Conservation (phyloP, 768 basidiomycete species). For the Agrocybe praecox region DNA sequence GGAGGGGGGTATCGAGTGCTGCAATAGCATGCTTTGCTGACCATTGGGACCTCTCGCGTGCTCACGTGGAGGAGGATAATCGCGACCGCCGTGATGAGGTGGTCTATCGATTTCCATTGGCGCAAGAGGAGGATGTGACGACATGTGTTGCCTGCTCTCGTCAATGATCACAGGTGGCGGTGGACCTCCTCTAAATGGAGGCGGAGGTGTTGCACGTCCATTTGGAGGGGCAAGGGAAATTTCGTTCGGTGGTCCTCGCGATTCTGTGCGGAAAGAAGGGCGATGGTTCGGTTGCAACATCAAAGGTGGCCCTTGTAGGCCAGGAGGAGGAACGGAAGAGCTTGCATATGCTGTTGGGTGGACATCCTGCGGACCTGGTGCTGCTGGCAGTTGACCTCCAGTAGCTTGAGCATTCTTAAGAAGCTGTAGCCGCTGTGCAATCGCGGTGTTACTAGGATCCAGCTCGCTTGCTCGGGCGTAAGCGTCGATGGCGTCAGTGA, state of each 20-base stretch:
- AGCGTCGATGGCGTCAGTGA: slow-evolving; percentile 97
- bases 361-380: slow-evolving; percentile 93
- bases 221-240: slow-evolving; percentile 59
- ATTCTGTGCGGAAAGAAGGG: slow-evolving; percentile 66
- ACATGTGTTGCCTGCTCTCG: slow-evolving; percentile 61
- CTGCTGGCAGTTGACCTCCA: slow-evolving; percentile 77
- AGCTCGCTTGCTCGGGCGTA: slow-evolving; percentile 95
- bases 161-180: slow-evolving; percentile 83
- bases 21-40: slow-evolving; percentile 60
- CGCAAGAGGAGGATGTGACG: slow-evolving; percentile 71
- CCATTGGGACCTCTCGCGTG: slow-evolving; percentile 54
- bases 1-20: slow-evolving; percentile 64
- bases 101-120: slow-evolving; percentile 79
- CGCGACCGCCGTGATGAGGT: slow-evolving; percentile 48
- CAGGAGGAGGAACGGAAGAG: slow-evolving; percentile 70
- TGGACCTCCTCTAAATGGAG: slow-evolving; percentile 82
- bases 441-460: slow-evolving; percentile 82
- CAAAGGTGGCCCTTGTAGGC: slow-evolving; percentile 68
- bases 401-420: slow-evolving; percentile 80
- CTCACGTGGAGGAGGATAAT: slow-evolving; percentile 57
- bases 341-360: slow-evolving; percentile 94
- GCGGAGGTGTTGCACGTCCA: slow-evolving; percentile 48
- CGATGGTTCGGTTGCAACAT: slow-evolving; percentile 57
- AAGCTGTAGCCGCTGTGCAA: slow-evolving; percentile 78
- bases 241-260: slow-evolving; percentile 60